Evolutionary conservation across 768 basidiomycete genomes (phyloP), one percentile per base, ranked within the genome.

Genomic region (Crepidotus variabilis): DNA sequence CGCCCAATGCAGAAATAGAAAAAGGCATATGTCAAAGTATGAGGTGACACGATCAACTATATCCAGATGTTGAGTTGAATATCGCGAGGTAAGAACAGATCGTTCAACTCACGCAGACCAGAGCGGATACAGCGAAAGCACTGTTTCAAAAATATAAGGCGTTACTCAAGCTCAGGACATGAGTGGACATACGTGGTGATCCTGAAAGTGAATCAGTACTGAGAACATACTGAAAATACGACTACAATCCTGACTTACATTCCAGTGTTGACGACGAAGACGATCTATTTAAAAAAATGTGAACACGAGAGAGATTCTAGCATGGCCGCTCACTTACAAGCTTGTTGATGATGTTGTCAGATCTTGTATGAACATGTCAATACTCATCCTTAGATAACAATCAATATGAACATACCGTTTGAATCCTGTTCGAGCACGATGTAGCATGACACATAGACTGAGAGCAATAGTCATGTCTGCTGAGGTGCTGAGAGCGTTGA

Each of bases 1-100:
- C 80, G 73, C 6, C 82, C 80, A 55, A 81, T 73, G 60, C 73
- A 76, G 63, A 80, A 82, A 65, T 80, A 84, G 65, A 83, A 83
- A 1, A 69, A 51, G 9, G 79, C 75, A 61, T 83, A 84, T 51
- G 81, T 67, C 55, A 80, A 72, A 2, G 76, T 76, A 23, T 68
- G 45, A 2, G 63, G 71, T n/a, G 71, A 80, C 65, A 74, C 78
- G 18, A 71, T 57, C 7, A 75, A 61, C 73, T 75, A 39, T 50
- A 2, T 39, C 33, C 16, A 46, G 8, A 52, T 11, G n/a, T 36
- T 28, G 28, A 22, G 43, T 51, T 32, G 52, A 24, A 6, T 32
- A 21, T 16, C 10, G 46, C 3, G 16, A 8, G 33, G 28, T 9
- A 10, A 11, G 47, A 21, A 55, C 11, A 18, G 50, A 4, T 28